Conservation (phyloP, 768 basidiomycete species). For the Russula foetens region DNA sequence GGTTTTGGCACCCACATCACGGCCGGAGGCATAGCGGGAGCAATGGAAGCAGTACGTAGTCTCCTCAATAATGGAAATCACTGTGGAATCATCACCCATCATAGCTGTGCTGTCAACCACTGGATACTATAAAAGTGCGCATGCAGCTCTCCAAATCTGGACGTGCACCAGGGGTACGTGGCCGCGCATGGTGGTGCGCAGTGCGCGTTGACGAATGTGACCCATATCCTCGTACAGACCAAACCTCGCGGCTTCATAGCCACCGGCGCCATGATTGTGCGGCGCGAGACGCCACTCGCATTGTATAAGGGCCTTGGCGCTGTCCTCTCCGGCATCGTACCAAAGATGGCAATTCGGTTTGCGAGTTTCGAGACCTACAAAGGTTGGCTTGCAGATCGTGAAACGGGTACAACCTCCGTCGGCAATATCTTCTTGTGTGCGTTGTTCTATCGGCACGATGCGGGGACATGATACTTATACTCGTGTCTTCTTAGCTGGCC, state of each 20-base stretch:
- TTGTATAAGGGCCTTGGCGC: slow-evolving; percentile 98
- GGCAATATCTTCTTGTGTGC: slow-evolving; percentile 81
- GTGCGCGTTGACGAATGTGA: background rate
- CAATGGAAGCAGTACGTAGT: slow-evolving; percentile 76
- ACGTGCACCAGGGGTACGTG: slow-evolving; percentile 70
- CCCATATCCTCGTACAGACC: slow-evolving; percentile 41
- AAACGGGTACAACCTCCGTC: slow-evolving; percentile 72
- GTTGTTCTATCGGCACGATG: slow-evolving; percentile 22
- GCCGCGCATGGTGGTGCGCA: background rate
- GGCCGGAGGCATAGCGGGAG: slow-evolving; percentile 91
- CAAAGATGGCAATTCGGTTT: slow-evolving; percentile 99
- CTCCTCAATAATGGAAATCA: background rate
- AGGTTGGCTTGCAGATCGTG: slow-evolving; percentile 61
- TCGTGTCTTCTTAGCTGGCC: slow-evolving; percentile 53
- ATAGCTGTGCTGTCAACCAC: slow-evolving; percentile 79
- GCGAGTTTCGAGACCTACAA: slow-evolving; percentile 97
- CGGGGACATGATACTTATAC: background rate
- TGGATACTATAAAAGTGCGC: slow-evolving; percentile 99
- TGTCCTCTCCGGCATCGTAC: slow-evolving; percentile 92
- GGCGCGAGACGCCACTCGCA: slow-evolving; percentile 88
- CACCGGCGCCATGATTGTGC: slow-evolving; percentile 81
- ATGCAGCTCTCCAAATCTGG: slow-evolving; percentile 95
- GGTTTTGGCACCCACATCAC: slow-evolving; percentile 86
- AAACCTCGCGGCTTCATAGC: slow-evolving; percentile 90
- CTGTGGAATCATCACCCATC: background rate